A percentile compares a stretch with the other conserved stretches of the same genome.
Conservation (phyloP, 352 stramenopile genomes). For the Pythium phragmiticola region DNA sequence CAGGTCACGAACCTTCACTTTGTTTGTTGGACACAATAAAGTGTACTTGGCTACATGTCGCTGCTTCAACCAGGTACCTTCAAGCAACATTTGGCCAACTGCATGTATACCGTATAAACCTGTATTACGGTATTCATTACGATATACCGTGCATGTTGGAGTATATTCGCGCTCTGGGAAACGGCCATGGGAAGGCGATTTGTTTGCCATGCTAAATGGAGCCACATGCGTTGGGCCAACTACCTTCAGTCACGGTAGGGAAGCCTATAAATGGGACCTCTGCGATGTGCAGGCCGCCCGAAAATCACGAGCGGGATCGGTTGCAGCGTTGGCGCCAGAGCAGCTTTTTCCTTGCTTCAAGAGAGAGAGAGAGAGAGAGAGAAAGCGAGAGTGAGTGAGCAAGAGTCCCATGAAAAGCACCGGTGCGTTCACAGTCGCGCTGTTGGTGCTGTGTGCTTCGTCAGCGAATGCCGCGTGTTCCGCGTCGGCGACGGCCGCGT, state of each 20-base stretch:
- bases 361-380: background rate
- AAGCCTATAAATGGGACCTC: background rate
- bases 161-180: too few relatives aligned
- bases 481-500: conserved; percentile 38
- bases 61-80: too few relatives aligned
- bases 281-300: background rate
- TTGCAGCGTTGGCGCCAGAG: background rate
- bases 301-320: background rate
- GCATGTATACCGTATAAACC: too few relatives aligned
- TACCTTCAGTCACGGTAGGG: background rate
- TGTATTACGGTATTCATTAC: too few relatives aligned
- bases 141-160: too few relatives aligned
- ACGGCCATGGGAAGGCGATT: background rate
- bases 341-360: background rate
- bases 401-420: conserved; percentile 2
- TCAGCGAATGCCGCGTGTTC: conserved; percentile 45
- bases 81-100: too few relatives aligned
- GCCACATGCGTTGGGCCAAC: background rate
- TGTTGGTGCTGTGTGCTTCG: conserved; percentile 2
- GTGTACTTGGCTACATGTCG: too few relatives aligned
- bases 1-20: too few relatives aligned
- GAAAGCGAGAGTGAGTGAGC: background rate
- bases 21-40: too few relatives aligned
- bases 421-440: conserved; percentile 3
- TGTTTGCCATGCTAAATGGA: background rate